Conservation (phyloP, 371 early-diverging fungal genomes). For the Phascolomyces articulosus region DNA sequence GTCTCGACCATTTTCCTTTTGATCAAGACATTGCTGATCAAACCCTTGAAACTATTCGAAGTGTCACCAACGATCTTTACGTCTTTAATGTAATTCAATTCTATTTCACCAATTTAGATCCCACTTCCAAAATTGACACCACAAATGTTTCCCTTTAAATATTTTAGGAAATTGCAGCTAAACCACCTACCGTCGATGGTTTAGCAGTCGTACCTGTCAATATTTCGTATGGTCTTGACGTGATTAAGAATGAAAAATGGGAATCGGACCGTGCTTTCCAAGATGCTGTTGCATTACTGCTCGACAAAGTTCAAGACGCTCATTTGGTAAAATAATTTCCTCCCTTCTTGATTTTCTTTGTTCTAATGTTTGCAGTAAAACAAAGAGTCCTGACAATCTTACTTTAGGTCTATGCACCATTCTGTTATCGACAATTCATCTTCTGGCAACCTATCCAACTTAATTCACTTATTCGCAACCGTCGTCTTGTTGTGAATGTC, state of each 20-base stretch:
- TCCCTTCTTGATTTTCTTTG: constrained; percentile 3
- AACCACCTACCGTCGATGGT: constrained; percentile 43
- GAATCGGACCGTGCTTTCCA: constrained; percentile 51
- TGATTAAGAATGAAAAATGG: constrained; percentile 50
- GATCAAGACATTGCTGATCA: constrained; percentile 41
- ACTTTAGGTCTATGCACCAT: constrained; percentile 49
- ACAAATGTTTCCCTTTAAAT: too few species aligned
- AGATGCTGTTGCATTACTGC: constrained; percentile 47
- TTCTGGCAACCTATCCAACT: constrained; percentile 59
- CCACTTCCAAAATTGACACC: too few species aligned
- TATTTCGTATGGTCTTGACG: constrained; percentile 42
- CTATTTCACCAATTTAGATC: neutral
- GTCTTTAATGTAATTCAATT: constrained; percentile 47
- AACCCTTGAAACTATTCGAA: constrained; percentile 49
- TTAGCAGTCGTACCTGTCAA: constrained; percentile 46
- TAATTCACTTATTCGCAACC: constrained; percentile 44
- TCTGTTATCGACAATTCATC: constrained; percentile 54
- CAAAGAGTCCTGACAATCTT: too few species aligned
- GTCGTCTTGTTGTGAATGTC: constrained; percentile 44
- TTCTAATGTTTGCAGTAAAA: too few species aligned
- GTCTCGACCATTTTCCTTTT: constrained; percentile 50
- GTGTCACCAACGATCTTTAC: constrained; percentile 49
- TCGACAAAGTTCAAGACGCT: constrained; percentile 57
- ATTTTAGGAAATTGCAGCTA: constrained; percentile 48
- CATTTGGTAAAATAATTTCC: constrained; percentile 37